A percentile compares a stretch with the other conserved stretches of the same genome.
Evolutionary conservation across 2,329 filamentous ascomycete species (phyloP).

Genomic region (Aspergillus latus): DNA sequence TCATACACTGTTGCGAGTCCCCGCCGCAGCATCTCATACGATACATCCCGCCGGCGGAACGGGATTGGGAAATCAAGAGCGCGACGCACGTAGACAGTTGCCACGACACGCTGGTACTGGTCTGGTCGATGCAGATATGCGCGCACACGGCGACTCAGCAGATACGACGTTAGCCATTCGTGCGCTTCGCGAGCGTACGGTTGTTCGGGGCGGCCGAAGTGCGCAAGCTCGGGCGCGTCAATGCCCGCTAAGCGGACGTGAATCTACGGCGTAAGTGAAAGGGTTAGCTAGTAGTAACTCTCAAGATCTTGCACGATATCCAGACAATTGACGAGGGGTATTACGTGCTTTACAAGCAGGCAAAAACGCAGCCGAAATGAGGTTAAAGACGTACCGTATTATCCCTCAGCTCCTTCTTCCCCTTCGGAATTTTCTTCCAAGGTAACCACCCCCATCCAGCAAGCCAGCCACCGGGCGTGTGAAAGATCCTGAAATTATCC

Average conservation of each 20-base stretch:
- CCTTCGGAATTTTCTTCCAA: constrained; percentile 67
- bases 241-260: constrained; percentile 86
- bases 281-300: no score
- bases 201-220: constrained; percentile 87
- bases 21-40: constrained; percentile 80
- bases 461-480: constrained; percentile 85
- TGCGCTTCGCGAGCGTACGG: constrained; percentile 80
- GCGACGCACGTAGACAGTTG: constrained; percentile 73
- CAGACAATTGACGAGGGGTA: no score
- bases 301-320: no score
- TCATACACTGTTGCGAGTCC: constrained; percentile 92
- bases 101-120: constrained; percentile 89
- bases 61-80: constrained; percentile 39
- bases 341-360: no score
- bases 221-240: constrained; percentile 88
- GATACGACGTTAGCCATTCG: constrained; percentile 72
- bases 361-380: neutral
- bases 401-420: constrained; percentile 67
- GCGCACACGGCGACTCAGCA: constrained; percentile 72
- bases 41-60: constrained; percentile 71
- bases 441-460: constrained; percentile 91
- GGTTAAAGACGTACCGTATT: constrained; percentile 66
- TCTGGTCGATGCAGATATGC: constrained; percentile 81
- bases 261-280: constrained; percentile 52
- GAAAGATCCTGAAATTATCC: constrained; percentile 91